Base-by-base conservation (phyloP, 2,329 filamentous ascomycete genomes). In the Sporothrix euskadiensis region DNA sequence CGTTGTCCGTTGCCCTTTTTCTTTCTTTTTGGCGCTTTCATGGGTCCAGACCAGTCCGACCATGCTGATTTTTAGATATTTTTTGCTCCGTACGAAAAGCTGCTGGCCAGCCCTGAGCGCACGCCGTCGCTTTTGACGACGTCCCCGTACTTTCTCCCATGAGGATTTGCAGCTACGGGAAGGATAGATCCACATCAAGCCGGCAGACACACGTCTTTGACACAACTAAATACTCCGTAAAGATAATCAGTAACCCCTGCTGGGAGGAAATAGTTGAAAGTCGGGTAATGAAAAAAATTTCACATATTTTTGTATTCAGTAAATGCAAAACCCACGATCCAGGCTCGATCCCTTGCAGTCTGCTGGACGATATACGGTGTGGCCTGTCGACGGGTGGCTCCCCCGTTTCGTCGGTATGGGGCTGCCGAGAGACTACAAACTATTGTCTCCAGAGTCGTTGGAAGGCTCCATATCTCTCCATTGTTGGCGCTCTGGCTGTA, bases 81-180 rank as follows among this genome's bases (percentile, higher is more conserved):
- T 39, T 39, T 7, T 63, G 3, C 14, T 19, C 44, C 44, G 44
- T 16, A 6, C 44, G 14, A 19, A 49, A 12, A 49, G 44, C 14
- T 66, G 61, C 61, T 66, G 61, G 61, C 61, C 61, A 66, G 61
- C 61, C 61, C 61, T 66, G 39, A 19, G 61, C 61, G 61, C 61
- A 66, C 61, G 61, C 61, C 39, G 39, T 66, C 39, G 39, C 7
- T 30, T 47, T 19, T 16, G 39, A 47, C 61, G 16, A 41, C 19
- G 57, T 61, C 61, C 22, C 61, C 39, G 35, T 66, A 66, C 22
- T 66, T 66, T 65, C 22, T 30, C 22, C 61, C 35, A 65, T 66
- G 22, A n/a, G 39, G 61, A 66, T 66, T 66, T 66, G 61, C 61
- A 66, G 61, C 61, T 66, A 66, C 22, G 61, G 56, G 56, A 19